Percentiles rank a stretch among this genome's conserved stretches.
These are phyloP conservation scores for Alternaria incomplexa DNA, from an alignment of 2,329 filamentous ascomycete genomes.

Conservation along the genomic window DNA sequence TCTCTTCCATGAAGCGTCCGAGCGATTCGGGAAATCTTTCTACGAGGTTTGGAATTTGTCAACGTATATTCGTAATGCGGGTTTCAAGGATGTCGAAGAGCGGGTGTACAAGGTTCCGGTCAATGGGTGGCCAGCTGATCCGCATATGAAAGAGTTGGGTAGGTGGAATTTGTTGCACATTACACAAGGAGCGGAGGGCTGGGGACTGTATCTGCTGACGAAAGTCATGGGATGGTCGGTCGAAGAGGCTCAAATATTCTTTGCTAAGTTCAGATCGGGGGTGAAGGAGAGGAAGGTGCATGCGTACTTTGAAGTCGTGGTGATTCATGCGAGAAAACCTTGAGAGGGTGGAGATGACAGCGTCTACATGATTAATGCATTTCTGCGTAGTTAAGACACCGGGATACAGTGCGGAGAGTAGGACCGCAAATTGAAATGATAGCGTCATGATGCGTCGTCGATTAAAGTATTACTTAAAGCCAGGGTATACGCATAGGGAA, in stretches of 20 bases:
- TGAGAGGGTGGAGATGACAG: background rate
- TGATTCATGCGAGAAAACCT: constrained; percentile 23
- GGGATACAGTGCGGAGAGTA: background rate
- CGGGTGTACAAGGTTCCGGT: constrained; percentile 38
- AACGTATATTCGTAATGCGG: constrained; percentile 31
- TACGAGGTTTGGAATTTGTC: constrained; percentile 35
- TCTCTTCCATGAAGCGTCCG: constrained; percentile 33
- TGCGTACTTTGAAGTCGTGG: constrained; percentile 37
- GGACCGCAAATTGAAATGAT: background rate
- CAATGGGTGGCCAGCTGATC: constrained; percentile 35
- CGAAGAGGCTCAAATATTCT: constrained; percentile 54
- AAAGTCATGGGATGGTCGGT: constrained; percentile 44
- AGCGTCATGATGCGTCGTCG: background rate
- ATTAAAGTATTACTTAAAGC: constrained; percentile 10
- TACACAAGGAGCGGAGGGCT: constrained; percentile 35
- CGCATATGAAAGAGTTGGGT: constrained; percentile 42
- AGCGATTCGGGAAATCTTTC: constrained; percentile 32
- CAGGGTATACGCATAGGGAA: constrained; percentile 19
- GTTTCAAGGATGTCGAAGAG: constrained; percentile 37
- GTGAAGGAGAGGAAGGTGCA: constrained; percentile 40
- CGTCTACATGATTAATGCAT: too few species aligned
- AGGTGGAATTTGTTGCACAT: constrained; percentile 41
- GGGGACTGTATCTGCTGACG: constrained; percentile 36
- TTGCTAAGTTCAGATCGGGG: constrained; percentile 41
- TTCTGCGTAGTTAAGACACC: background rate